A percentile compares a stretch with the other conserved stretches of the same genome.
Evolutionary conservation across 1,139 yeast species (phyloP).

Genomic region (Scheffersomyces illinoinensis): DNA sequence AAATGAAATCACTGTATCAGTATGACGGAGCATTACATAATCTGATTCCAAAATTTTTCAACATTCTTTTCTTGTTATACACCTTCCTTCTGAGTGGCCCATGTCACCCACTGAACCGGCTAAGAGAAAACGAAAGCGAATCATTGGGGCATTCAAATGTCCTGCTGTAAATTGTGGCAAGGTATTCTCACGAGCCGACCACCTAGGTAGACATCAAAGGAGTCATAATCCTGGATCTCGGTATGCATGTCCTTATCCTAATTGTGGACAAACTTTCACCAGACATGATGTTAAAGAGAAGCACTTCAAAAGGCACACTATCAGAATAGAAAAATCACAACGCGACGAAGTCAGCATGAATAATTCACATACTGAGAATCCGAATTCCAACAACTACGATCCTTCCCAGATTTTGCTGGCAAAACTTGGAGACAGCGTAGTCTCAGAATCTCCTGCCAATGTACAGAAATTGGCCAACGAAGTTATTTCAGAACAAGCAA

Average conservation of each 20-base stretch:
- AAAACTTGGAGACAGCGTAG: background rate
- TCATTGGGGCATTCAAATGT: conserved; percentile 18
- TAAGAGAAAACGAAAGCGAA: conserved; percentile 12
- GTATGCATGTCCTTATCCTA: conserved; percentile 28
- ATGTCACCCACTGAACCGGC: background rate
- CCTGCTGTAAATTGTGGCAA: conserved; percentile 27
- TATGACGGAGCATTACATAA: too few relatives aligned
- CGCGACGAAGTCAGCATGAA: background rate
- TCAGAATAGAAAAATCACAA: background rate
- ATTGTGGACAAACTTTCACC: conserved; percentile 38
- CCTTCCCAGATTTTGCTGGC: background rate
- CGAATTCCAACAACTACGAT: background rate
- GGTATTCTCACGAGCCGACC: conserved; percentile 40
- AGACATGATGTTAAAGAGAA: conserved; percentile 39
- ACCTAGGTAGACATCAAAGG: conserved; percentile 40
- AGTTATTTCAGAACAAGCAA: background rate
- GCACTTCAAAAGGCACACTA: conserved; percentile 33
- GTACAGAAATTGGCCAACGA: background rate
- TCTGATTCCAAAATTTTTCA: background rate
- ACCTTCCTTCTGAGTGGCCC: background rate
- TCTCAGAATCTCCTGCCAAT: background rate
- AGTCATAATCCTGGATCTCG: conserved; percentile 35
- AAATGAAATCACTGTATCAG: too few relatives aligned
- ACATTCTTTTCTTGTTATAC: background rate
- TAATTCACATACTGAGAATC: background rate